These are phyloP conservation scores for Yarrowia hollandica DNA, from an alignment of 805 yeast species.

Conservation along the genomic window DNA sequence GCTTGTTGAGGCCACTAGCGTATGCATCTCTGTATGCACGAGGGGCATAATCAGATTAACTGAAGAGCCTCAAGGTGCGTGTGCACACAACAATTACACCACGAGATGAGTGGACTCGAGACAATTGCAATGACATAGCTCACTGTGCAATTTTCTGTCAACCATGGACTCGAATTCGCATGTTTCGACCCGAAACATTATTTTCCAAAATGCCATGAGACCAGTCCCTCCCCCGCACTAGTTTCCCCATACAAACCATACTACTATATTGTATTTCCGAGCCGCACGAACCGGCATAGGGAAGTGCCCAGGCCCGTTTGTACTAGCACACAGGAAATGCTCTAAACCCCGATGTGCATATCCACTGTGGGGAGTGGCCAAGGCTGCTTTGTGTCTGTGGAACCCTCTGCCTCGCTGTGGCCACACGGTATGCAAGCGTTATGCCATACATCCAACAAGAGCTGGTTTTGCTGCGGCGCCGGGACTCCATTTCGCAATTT, in stretches of 20 bases:
- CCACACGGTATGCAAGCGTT: neutral
- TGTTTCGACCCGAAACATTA: too few relatives aligned
- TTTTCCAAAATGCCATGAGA: neutral
- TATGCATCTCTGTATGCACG: neutral
- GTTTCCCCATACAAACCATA: slow-evolving; percentile 15
- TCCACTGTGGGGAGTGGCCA: too few relatives aligned
- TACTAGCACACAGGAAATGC: too few relatives aligned
- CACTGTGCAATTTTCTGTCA: too few relatives aligned
- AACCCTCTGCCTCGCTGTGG: too few relatives aligned
- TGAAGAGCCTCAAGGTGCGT: too few relatives aligned
- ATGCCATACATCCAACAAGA: neutral
- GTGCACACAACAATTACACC: too few relatives aligned
- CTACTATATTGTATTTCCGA: neutral
- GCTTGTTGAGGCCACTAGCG: slow-evolving; percentile 25
- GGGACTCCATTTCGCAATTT: neutral
- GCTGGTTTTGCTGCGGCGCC: neutral
- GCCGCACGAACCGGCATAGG: slow-evolving; percentile 28
- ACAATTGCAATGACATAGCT: neutral
- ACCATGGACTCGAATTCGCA: too few relatives aligned
- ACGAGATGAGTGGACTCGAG: neutral
- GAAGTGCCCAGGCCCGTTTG: neutral
- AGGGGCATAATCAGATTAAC: neutral
- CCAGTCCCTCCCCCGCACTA: slow-evolving; percentile 21
- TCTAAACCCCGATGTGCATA: too few relatives aligned
- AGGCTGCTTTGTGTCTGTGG: too few relatives aligned